Evolutionary conservation across 2,329 filamentous ascomycete species (phyloP).

Genomic region (Pseudocercospora musae): DNA sequence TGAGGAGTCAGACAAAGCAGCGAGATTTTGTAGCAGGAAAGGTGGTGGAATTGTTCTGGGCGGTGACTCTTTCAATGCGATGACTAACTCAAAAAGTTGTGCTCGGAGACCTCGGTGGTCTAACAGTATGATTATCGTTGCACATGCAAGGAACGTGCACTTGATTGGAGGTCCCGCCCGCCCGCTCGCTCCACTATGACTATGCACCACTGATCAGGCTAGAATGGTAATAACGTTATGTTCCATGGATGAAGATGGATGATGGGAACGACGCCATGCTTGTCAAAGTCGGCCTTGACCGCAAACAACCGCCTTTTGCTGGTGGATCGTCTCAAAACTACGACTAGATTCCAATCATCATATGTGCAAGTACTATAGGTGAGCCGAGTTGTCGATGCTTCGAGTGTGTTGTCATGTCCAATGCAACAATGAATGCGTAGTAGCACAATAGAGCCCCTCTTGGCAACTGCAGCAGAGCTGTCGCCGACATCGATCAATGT

Average conservation of each 20-base stretch:
- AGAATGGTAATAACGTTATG: neutral
- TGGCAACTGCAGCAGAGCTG: neutral
- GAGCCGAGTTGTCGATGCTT: neutral
- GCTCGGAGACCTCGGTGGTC: neutral
- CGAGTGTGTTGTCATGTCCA: neutral
- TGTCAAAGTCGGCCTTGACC: neutral
- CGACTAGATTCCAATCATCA: no score
- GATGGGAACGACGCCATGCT: neutral
- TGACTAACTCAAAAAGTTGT: neutral
- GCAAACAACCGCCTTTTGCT: neutral
- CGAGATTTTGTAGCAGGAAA: neutral
- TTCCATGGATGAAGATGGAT: neutral
- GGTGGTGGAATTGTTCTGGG: neutral
- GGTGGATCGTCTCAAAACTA: neutral
- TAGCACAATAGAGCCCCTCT: neutral
- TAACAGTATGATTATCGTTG: no score
- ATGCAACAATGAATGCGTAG: neutral
- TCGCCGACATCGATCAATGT: neutral
- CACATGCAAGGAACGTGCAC: slow-evolving; percentile 1
- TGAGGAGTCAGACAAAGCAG: neutral
- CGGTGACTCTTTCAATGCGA: slow-evolving; percentile 1
- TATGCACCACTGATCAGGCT: neutral
- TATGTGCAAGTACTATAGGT: no score
- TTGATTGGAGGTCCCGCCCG: no score
- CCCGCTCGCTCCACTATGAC: no score